Percentiles rank a stretch among this genome's conserved stretches.
Conservation (phyloP, 176 grass and related monocot genomes). For the Zea mays region DNA sequence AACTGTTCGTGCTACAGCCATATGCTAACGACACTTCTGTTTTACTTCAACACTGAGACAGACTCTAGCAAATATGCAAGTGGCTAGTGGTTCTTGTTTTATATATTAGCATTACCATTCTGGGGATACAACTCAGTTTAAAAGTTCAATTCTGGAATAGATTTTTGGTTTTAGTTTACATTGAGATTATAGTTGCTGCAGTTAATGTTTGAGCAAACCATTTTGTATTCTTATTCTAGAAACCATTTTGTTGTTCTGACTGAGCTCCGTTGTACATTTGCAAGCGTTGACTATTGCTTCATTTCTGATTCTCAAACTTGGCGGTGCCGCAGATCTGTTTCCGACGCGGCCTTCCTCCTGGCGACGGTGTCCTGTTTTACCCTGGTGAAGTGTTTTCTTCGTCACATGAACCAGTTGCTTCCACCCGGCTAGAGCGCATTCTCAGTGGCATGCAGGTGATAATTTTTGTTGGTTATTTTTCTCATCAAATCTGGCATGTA, state of each 20-base stretch:
- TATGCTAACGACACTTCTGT: background rate
- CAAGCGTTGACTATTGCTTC: background rate
- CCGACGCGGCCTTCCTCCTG: constrained; percentile 89
- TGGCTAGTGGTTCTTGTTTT: background rate
- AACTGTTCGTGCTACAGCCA: constrained; percentile 1
- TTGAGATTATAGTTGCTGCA: background rate
- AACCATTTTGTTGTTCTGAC: background rate
- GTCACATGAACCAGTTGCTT: constrained; percentile 85
- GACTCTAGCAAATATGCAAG: constrained; percentile 19
- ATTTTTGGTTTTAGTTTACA: background rate
- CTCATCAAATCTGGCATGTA: background rate
- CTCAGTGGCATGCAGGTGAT: constrained; percentile 98
- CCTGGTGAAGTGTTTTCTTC: constrained; percentile 95
- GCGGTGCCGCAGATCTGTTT: constrained; percentile 64
- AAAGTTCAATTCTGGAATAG: background rate
- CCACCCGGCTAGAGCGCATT: constrained; percentile 80
- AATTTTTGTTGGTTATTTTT: constrained; percentile 24
- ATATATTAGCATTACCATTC: background rate
- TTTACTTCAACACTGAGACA: constrained; percentile 21
- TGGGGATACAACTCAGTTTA: background rate
- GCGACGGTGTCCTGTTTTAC: constrained; percentile 93
- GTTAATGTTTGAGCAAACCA: constrained; percentile 4
- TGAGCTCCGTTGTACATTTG: constrained; percentile 7
- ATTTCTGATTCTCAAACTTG: constrained; percentile 9
- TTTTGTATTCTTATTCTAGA: background rate